Conservation (phyloP, 2,329 filamentous ascomycete genomes). For the Nothophoma quercina region DNA sequence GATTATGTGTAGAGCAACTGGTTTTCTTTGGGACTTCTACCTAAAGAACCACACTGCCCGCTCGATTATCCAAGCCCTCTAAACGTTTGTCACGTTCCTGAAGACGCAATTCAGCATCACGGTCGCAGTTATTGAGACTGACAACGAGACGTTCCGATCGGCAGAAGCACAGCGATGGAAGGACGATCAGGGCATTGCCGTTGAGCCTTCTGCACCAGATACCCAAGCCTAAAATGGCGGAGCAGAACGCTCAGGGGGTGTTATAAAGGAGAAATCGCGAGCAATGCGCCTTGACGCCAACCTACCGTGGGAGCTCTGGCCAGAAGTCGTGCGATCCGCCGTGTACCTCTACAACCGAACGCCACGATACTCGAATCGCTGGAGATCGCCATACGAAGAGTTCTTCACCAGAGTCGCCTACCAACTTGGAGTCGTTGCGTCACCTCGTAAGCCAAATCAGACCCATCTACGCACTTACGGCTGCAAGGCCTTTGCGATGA, state of each 20-base stretch:
- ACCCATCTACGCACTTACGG: background rate
- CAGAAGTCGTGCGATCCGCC: slow-evolving; percentile 1
- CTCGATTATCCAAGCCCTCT: no score
- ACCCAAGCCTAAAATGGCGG: slow-evolving; percentile 12
- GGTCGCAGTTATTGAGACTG: background rate
- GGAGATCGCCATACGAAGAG: slow-evolving; percentile 5
- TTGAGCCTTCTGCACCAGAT: slow-evolving; percentile 14
- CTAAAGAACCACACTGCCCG: no score
- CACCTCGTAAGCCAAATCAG: slow-evolving; percentile 2
- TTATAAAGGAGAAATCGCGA: slow-evolving; percentile 8
- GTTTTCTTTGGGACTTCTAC: no score
- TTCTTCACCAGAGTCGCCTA: slow-evolving; percentile 5
- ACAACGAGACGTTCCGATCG: slow-evolving; percentile 2
- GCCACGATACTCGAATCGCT: slow-evolving; percentile 7
- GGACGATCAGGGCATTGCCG: background rate
- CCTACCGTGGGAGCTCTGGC: background rate
- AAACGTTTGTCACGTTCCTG: no score
- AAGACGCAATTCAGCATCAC: no score
- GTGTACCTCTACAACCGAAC: slow-evolving; percentile 16
- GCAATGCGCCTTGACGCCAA: slow-evolving; percentile 8
- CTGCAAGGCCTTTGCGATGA: slow-evolving; percentile 9
- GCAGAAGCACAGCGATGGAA: slow-evolving; percentile 1
- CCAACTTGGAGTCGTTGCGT: background rate
- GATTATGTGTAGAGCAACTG: no score
- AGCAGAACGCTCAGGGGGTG: slow-evolving; percentile 12